These are phyloP conservation scores for Backusella morwellensis DNA, from an alignment of 192 early-diverging fungal species.

Conservation along the genomic window DNA sequence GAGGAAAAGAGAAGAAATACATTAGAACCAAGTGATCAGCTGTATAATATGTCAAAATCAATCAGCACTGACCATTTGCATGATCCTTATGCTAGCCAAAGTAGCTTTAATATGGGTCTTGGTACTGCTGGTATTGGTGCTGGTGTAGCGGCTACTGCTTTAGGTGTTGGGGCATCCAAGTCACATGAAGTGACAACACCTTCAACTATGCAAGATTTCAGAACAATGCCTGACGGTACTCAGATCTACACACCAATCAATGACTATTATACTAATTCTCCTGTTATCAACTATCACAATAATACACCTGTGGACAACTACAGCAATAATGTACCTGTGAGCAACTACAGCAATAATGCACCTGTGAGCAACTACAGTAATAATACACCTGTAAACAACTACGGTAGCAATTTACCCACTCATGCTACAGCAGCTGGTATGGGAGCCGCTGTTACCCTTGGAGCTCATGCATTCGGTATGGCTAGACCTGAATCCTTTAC, in stretches of 20 bases:
- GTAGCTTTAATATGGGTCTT: conserved; percentile 8
- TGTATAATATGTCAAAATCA: conserved; percentile 11
- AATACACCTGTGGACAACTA: neutral
- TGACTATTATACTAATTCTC: neutral
- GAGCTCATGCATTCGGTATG: neutral
- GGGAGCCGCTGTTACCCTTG: neutral
- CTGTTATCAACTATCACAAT: neutral
- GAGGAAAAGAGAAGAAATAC: neutral
- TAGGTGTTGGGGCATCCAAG: neutral
- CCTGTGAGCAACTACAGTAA: neutral
- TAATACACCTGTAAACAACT: neutral
- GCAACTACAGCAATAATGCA: neutral
- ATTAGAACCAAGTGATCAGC: neutral
- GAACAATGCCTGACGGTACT: neutral
- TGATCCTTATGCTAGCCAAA: neutral
- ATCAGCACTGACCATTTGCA: conserved; percentile 4
- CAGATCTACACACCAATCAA: neutral
- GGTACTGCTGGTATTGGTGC: neutral
- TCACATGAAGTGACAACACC: neutral
- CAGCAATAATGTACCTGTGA: neutral
- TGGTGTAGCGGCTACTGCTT: neutral
- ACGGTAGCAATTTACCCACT: neutral
- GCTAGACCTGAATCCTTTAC: conserved; percentile 7
- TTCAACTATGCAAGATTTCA: neutral
- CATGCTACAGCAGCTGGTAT: neutral